Base-by-base conservation (phyloP, 1,139 yeast species). In the Candida neerlandica region DNA sequence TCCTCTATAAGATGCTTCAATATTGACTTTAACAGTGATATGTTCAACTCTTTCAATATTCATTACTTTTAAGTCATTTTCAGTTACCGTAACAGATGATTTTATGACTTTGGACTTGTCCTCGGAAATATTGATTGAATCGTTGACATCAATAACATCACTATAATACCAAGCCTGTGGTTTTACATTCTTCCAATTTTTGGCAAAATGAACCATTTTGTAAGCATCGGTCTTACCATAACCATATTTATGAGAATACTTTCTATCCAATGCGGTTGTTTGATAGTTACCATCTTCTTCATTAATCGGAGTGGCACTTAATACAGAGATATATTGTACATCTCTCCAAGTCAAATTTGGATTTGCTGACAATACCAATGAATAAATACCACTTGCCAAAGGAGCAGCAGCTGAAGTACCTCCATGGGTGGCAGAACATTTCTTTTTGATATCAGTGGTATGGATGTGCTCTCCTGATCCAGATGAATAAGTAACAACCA, bases 381-480 rank as follows among this genome's bases (percentile, higher is more conserved):
- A 82, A 64, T 88, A 90, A 0, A 95, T 80, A 18, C 99, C 99
- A 0, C 98, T 97, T 0, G 98, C 99, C 49, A 95, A 77, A 0
- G 99, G 99, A 0, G 99, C 99, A 15, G 99, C 98, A 0, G 99
- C 99, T 15, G 98, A 92, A 0, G 99, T 95, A 19, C 99, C 99
- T 7, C 98, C 97, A 67, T 95, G 99, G 29, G 60, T 65, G 34
- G 78, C 77, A 2, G 95, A 73, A 66, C 99, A 95, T 56, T 70
- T 67, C n/a, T 78, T 78, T 45, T 84, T 78, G 48, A 90, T 80
- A 66, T 94, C 98, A 2, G 98, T 89, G 6, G 99, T 89, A 62
- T 89, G 95, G 51, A 95, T 94, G 63, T 83, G 89, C 63, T 90
- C 96, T 27, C 89, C 89, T 3, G 94, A 84, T 0, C 97, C 97